phyloP scores from a whole-genome alignment of 1,284 basidiomycete species.

The Boletus putidus region DNA sequence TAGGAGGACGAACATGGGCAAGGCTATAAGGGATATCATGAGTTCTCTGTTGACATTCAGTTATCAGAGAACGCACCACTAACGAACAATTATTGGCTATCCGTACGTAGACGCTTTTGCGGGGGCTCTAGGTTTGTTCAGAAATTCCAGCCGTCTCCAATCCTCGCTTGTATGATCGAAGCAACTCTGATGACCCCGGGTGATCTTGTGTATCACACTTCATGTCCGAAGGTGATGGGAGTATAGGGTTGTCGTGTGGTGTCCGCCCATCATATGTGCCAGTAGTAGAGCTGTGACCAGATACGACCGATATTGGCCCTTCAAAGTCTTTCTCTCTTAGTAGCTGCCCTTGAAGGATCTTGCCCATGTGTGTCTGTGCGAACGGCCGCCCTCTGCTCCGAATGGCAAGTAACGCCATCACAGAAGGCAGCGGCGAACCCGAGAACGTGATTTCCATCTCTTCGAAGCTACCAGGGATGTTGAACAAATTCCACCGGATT shows the following conservation, averaged over 20 bases:
- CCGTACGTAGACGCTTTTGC: background rate
- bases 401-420: background rate
- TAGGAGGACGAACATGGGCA: too few species aligned
- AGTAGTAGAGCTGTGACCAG: background rate
- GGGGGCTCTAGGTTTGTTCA: background rate
- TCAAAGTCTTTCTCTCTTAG: background rate
- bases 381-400: background rate
- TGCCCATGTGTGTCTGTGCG: background rate
- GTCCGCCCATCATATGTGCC: background rate
- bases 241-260: background rate
- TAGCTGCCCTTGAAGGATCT: background rate
- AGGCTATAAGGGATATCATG: background rate
- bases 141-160: background rate
- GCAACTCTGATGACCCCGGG: background rate
- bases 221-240: too few species aligned
- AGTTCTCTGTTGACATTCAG: background rate
- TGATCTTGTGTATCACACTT: too few species aligned
- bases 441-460: background rate
- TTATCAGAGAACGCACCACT: background rate
- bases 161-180: background rate
- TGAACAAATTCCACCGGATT: background rate
- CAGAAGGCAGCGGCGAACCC: background rate
- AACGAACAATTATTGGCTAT: background rate
- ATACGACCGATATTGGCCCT: too few species aligned
- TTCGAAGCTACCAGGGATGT: background rate